These are phyloP conservation scores for Hypoxylon rubiginosum DNA, from an alignment of 2,329 filamentous ascomycete species.

Conservation along the genomic window DNA sequence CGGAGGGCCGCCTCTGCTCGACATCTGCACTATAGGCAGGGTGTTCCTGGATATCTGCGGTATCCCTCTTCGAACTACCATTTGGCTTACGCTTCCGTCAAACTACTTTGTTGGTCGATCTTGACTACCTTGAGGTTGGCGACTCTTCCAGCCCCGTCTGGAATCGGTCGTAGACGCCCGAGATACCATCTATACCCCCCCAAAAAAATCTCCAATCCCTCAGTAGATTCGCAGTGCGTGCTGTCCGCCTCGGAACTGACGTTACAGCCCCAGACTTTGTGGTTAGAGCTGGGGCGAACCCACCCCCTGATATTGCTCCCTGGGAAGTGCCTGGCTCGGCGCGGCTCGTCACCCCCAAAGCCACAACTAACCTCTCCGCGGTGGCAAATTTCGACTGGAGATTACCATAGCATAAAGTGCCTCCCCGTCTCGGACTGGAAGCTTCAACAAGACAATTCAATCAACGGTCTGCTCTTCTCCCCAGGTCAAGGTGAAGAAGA, in stretches of 20 bases:
- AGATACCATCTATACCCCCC: constrained; percentile 37
- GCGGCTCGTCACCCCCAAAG: constrained; percentile 37
- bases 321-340: constrained; percentile 41
- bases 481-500: constrained; percentile 38
- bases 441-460: constrained; percentile 22
- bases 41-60: constrained; percentile 40
- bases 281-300: constrained; percentile 44
- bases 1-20: constrained; percentile 25
- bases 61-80: constrained; percentile 34
- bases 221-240: constrained; percentile 33
- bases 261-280: constrained; percentile 42
- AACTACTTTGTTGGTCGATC: constrained; percentile 42
- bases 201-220: constrained; percentile 12
- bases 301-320: constrained; percentile 32
- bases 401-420: constrained; percentile 43
- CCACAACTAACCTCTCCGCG: constrained; percentile 20
- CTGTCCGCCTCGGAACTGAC: constrained; percentile 36
- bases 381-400: constrained; percentile 42
- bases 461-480: constrained; percentile 30
- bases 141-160: constrained; percentile 39
- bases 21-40: constrained; percentile 41
- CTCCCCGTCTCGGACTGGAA: constrained; percentile 37
- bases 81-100: constrained; percentile 35
- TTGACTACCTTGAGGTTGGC: constrained; percentile 40
- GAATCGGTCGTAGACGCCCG: constrained; percentile 43